Evolutionary conservation across 257 asterid species (phyloP).

Genomic region (Fraxinus quadrangulata): DNA sequence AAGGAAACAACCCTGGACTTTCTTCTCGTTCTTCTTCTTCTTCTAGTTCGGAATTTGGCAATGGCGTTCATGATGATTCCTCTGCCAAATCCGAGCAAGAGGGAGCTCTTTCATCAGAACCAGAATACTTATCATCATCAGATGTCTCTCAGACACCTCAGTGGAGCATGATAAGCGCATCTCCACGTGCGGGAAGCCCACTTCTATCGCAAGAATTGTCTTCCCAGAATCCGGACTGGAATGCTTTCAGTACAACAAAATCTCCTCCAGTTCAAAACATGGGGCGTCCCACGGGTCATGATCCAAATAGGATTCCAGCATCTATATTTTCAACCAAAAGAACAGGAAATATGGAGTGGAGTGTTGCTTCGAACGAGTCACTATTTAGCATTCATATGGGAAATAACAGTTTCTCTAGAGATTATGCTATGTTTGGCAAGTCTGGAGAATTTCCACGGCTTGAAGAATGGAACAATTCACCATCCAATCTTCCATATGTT

Average conservation of each 20-base stretch:
- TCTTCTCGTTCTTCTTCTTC: slow-evolving; percentile 22
- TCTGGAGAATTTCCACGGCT: slow-evolving; percentile 51
- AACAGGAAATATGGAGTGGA: slow-evolving; percentile 60
- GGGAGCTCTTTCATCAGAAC: slow-evolving; percentile 21
- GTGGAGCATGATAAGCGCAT: slow-evolving; percentile 51
- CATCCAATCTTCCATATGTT: slow-evolving; percentile 10
- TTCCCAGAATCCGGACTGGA: not conserved
- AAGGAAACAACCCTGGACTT: slow-evolving; percentile 9
- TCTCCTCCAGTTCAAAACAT: slow-evolving; percentile 57
- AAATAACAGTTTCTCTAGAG: slow-evolving; percentile 64
- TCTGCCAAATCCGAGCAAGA: slow-evolving; percentile 27
- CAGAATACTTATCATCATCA: slow-evolving; percentile 24
- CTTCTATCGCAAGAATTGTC: slow-evolving; percentile 18
- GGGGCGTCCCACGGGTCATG: slow-evolving; percentile 52
- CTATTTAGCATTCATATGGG: slow-evolving; percentile 88
- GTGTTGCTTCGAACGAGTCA: slow-evolving; percentile 78
- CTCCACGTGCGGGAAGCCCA: slow-evolving; percentile 40
- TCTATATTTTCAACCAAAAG: slow-evolving; percentile 57
- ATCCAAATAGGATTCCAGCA: slow-evolving; percentile 75
- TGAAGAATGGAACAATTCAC: slow-evolving; percentile 47
- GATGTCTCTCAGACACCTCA: slow-evolving; percentile 29
- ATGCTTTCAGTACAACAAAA: slow-evolving; percentile 26
- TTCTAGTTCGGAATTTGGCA: slow-evolving; percentile 31
- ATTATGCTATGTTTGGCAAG: slow-evolving; percentile 37
- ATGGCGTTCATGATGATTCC: slow-evolving; percentile 6